These are phyloP conservation scores for Trypanosoma vivax DNA, from an alignment of 208 protist genomes.

Conservation along the genomic window DNA sequence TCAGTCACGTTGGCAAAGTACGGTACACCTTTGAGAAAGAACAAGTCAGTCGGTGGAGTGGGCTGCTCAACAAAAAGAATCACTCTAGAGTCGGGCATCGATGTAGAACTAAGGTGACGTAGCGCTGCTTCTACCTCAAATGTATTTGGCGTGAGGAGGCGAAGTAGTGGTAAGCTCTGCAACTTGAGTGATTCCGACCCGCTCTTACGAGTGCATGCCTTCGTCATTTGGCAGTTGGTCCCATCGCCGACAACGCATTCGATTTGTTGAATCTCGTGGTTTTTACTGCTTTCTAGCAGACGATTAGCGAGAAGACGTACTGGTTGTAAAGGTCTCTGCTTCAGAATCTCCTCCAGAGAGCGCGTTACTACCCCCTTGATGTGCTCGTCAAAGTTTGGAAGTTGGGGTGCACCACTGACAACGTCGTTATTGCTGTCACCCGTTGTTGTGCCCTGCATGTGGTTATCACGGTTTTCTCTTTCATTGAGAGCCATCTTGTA, in stretches of 20 bases:
- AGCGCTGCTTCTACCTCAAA: conserved; percentile 44
- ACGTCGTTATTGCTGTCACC: neutral
- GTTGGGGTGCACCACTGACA: conserved; percentile 15
- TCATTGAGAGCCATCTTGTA: too few species aligned
- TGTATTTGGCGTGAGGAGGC: conserved; percentile 22
- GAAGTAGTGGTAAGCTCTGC: conserved; percentile 16
- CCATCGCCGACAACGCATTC: conserved; percentile 3
- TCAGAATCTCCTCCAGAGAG: conserved; percentile 43
- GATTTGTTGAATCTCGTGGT: conserved; percentile 6
- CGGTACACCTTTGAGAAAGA: conserved; percentile 67
- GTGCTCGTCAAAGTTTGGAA: conserved; percentile 34
- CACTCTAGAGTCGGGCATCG: conserved; percentile 11
- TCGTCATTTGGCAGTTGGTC: conserved; percentile 4
- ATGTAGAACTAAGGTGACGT: conserved; percentile 20
- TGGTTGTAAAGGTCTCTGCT: conserved; percentile 36
- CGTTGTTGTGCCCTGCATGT: neutral
- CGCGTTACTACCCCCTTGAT: conserved; percentile 47
- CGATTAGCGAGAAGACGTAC: conserved; percentile 46
- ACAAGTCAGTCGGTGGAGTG: conserved; percentile 27
- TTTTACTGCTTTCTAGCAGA: conserved; percentile 15
- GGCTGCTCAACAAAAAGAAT: conserved; percentile 66
- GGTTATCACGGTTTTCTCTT: too few species aligned
- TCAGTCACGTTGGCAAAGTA: conserved; percentile 34
- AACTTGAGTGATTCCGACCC: conserved; percentile 4
- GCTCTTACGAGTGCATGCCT: conserved; percentile 9